Percentiles rank a stretch among this genome's conserved stretches.
phyloP scores from a whole-genome alignment of 1,284 basidiomycete species.

The Cryptococcus sp. region DNA sequence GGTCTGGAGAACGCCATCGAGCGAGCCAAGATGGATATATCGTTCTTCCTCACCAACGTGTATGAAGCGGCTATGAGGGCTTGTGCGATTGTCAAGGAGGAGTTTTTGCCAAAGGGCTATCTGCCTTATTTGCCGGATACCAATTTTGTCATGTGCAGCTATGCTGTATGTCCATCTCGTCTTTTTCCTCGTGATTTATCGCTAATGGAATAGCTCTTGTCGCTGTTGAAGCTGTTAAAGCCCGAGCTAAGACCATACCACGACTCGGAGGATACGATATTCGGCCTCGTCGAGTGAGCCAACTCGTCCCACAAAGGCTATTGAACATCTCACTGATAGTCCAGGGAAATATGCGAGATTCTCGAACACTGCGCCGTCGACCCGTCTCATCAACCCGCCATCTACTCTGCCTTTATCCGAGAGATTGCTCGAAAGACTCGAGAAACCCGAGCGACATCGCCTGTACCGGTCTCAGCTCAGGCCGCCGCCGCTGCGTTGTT shows the following conservation, averaged over 20 bases:
- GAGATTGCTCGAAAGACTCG: conserved; percentile 53
- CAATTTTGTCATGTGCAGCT: conserved; percentile 84
- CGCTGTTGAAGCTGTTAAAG: conserved; percentile 68
- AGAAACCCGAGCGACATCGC: conserved; percentile 29
- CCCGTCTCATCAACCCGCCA: conserved; percentile 70
- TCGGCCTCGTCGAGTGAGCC: conserved; percentile 27
- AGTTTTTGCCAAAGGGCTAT: conserved; percentile 67
- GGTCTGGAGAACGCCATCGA: conserved; percentile 90
- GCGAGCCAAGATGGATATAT: conserved; percentile 55
- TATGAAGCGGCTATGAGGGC: conserved; percentile 59
- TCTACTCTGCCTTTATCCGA: conserved; percentile 79
- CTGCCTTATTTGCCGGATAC: conserved; percentile 84
- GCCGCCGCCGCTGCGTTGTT: not conserved
- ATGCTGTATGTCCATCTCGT: conserved; percentile 52
- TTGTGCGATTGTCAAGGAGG: conserved; percentile 51
- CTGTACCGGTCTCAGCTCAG: not conserved
- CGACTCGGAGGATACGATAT: conserved; percentile 37
- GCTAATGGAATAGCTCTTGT: conserved; percentile 56
- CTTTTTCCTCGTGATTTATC: no score
- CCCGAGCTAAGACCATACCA: conserved; percentile 42
- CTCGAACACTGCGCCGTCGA: conserved; percentile 69
- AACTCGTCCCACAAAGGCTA: conserved; percentile 71
- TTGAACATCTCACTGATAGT: conserved; percentile 51
- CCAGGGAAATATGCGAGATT: conserved; percentile 68
- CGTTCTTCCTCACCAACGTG: conserved; percentile 79